Base-by-base conservation (phyloP, 371 early-diverging fungal genomes). In the Thermomucor indicae-seudaticae region DNA sequence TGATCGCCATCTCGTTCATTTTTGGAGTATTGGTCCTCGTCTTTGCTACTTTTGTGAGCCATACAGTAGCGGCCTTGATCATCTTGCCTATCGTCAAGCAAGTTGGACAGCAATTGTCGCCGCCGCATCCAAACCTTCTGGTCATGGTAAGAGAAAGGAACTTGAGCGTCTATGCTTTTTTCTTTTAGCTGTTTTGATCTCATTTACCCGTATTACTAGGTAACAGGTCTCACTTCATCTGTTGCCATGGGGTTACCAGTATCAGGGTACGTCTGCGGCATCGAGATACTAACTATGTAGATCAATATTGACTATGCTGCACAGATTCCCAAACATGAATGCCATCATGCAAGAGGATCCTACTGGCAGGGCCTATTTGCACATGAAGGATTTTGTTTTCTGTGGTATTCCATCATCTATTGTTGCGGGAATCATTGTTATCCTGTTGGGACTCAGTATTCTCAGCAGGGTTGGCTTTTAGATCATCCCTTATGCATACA, bases 311-410 rank as follows among this genome's bases (percentile, higher is more conserved):
- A 16, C 16, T 12, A 8, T 43, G 1, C 7, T 40, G 25, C 30
- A 43, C 34, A 12, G 88, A 86, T 97, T 95, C 69, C 97, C 97
- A 0, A 97, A 97, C 55, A 95, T 97, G 92, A 92, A 88, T 58
- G 94, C 97, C 11, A 88, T 93, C 39, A 86, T 90, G 65, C 81
- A 91, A 69, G 96, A 97, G 66, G 92, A 95, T 57, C 79, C 81
- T n/a, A 80, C 89, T 38, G 97, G 97, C 12, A 78, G 69, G 41
- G 88, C 88, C 17, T 97, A 92, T 64, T 58, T 97, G 35, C 64
- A 57, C 17, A 90, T 91, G 4, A 66, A 59, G 30, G 97, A 97
- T 59, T 96, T 97, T 57, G 52, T 95, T 47, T 72, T 73, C 57
- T 84, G 85, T 27, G 97, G 97, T 2, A 58, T 94, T 2, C 89